Evolutionary conservation across 208 protist species (phyloP).

Genomic region (Phytomonas sp.): DNA sequence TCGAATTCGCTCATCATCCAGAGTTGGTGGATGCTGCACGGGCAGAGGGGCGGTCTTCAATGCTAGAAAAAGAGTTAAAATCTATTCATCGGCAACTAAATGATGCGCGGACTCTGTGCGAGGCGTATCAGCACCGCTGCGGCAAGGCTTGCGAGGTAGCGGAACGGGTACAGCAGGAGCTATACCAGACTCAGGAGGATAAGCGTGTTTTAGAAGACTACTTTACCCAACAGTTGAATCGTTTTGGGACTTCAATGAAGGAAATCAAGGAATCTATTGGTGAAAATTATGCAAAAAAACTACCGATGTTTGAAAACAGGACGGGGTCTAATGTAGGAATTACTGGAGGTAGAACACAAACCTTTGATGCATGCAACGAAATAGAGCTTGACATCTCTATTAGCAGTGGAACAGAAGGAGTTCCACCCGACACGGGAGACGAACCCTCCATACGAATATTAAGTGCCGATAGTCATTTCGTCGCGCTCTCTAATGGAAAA

Average conservation of each 20-base stretch:
- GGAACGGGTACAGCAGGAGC: slow-evolving; percentile 17
- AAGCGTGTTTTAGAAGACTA: not conserved
- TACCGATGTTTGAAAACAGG: not conserved
- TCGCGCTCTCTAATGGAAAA: not conserved
- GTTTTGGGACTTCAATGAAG: not conserved
- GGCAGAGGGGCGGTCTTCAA: slow-evolving; percentile 12
- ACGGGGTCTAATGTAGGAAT: not conserved
- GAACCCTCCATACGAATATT: not conserved
- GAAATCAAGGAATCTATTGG: not conserved
- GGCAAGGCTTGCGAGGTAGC: slow-evolving; percentile 34
- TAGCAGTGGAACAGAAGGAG: not conserved
- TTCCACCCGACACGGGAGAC: not conserved
- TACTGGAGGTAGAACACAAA: not conserved
- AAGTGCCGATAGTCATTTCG: not conserved
- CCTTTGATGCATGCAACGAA: not conserved
- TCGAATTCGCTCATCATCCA: slow-evolving; percentile 31
- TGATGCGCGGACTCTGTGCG: slow-evolving; percentile 18
- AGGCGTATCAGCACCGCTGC: slow-evolving; percentile 27
- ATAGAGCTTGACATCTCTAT: not conserved
- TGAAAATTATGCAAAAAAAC: not conserved
- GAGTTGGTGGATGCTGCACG: slow-evolving; percentile 22
- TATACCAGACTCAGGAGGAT: not conserved
- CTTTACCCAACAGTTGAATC: not conserved
- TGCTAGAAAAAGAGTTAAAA: slow-evolving; percentile 27
- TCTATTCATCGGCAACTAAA: slow-evolving; percentile 20